Conservation (phyloP, 306 rosid genomes). For the Elaeagnus macrophylla region DNA sequence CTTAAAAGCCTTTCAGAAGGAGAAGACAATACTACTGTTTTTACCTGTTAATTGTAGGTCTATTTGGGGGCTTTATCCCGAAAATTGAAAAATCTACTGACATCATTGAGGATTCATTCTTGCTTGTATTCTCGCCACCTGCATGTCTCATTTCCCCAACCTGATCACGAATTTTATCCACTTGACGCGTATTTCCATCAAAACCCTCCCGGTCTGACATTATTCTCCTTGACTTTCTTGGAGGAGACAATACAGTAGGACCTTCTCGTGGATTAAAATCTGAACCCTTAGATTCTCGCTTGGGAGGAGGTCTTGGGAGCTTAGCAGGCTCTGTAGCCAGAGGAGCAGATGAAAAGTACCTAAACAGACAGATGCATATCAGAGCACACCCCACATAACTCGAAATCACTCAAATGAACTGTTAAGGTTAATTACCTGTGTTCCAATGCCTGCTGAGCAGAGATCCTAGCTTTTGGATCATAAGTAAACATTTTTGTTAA, state of each 20-base stretch:
- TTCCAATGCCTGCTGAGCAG: conserved; percentile 85
- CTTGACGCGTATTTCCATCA: conserved; percentile 51
- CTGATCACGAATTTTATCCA: conserved; percentile 46
- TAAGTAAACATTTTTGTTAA: conserved; percentile 89
- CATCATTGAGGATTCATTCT: conserved; percentile 55
- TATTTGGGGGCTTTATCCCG: conserved; percentile 78
- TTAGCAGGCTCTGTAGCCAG: conserved; percentile 70
- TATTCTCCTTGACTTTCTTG: conserved; percentile 92
- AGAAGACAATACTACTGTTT: conserved; percentile 6
- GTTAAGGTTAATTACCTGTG: conserved; percentile 52
- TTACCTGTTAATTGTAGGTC: conserved; percentile 95
- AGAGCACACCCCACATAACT: not conserved
- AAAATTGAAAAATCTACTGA: conserved; percentile 87
- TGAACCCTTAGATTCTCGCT: conserved; percentile 40
- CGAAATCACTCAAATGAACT: conserved; percentile 11
- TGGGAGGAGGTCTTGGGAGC: conserved; percentile 91
- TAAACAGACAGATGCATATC: conserved; percentile 20
- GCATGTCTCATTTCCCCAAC: conserved; percentile 36
- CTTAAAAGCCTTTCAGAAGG: conserved; percentile 11
- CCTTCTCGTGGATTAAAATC: conserved; percentile 64
- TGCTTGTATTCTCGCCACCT: conserved; percentile 55
- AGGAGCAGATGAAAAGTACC: conserved; percentile 85
- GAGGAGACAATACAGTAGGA: conserved; percentile 88
- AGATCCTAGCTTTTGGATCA: conserved; percentile 83
- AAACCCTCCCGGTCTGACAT: conserved; percentile 73